Evolutionary conservation across 306 rosid genomes (phyloP).

Genomic region (Castanopsis chinensis): DNA sequence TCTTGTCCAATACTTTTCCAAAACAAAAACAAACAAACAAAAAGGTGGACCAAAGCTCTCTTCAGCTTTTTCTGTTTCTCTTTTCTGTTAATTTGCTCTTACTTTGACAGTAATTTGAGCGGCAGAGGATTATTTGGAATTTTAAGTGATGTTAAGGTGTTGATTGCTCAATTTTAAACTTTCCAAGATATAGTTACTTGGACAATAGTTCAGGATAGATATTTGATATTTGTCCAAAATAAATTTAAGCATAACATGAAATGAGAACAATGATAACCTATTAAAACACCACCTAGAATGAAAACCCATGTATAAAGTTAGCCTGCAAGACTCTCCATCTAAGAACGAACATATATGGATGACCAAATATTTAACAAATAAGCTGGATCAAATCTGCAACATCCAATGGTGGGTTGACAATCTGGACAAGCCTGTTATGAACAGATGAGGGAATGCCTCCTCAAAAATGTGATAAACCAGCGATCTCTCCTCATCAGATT

Average conservation of each 20-base stretch:
- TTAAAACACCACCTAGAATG: neutral
- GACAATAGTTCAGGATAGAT: too few species aligned
- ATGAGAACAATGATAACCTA: neutral
- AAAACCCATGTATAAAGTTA: neutral
- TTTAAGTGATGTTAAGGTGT: too few species aligned
- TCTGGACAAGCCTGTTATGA: conserved; percentile 72
- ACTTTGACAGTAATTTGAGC: too few species aligned
- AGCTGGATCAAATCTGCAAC: conserved; percentile 92
- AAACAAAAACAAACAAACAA: neutral
- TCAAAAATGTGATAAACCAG: conserved; percentile 86
- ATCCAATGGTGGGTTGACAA: conserved; percentile 75
- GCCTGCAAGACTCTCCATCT: neutral
- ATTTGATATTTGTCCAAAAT: neutral
- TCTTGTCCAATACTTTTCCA: too few species aligned
- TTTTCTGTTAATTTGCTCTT: too few species aligned
- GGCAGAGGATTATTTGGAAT: too few species aligned
- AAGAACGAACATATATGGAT: too few species aligned
- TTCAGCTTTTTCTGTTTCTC: too few species aligned
- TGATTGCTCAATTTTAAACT: too few species aligned
- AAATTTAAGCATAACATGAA: neutral
- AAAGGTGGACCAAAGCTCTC: too few species aligned
- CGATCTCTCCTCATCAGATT: conserved; percentile 88
- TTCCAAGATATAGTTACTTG: too few species aligned
- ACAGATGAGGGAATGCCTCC: conserved; percentile 88
- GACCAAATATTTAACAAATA: conserved; percentile 98